Conservation (phyloP, 2,329 filamentous ascomycete genomes). For the Curvularia lunata region DNA sequence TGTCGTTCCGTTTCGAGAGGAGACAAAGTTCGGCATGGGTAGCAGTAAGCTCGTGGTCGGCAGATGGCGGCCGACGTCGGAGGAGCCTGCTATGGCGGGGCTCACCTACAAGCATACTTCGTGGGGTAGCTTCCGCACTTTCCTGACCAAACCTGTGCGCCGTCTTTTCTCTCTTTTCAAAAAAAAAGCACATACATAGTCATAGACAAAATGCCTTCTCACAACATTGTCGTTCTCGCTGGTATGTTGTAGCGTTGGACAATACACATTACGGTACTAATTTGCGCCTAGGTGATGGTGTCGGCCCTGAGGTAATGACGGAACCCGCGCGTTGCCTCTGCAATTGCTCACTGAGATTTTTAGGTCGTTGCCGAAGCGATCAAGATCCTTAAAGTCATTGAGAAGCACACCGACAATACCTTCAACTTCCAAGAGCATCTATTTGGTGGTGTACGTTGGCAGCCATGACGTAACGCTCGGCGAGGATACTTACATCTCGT, state of each 20-base stretch:
- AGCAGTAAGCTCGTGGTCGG: slow-evolving; percentile 6
- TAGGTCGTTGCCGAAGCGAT: slow-evolving; percentile 83
- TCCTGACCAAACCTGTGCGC: slow-evolving; percentile 8
- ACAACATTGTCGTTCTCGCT: slow-evolving; percentile 52
- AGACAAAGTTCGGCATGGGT: not conserved
- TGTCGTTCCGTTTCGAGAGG: slow-evolving; percentile 1
- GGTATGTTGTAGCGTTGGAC: slow-evolving; percentile 34
- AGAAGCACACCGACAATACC: slow-evolving; percentile 74
- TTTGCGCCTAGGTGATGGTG: slow-evolving; percentile 47
- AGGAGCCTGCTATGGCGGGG: slow-evolving; percentile 11
- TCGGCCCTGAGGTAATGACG: slow-evolving; percentile 50
- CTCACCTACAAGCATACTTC: slow-evolving; percentile 3
- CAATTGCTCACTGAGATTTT: slow-evolving; percentile 27
- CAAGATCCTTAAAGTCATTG: slow-evolving; percentile 83
- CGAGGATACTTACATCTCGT: slow-evolving; percentile 9
- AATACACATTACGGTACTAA: slow-evolving; percentile 19
- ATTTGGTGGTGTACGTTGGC: slow-evolving; percentile 80
- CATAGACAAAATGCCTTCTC: slow-evolving; percentile 44
- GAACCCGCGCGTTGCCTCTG: not conserved
- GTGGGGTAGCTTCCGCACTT: slow-evolving; percentile 16
- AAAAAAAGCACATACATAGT: not conserved
- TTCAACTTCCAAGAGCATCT: slow-evolving; percentile 93
- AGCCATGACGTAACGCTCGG: not conserved
- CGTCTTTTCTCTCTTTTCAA: not conserved
- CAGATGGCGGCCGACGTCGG: slow-evolving; percentile 12